A percentile compares a stretch with the other conserved stretches of the same genome.
Evolutionary conservation across 768 basidiomycete species (phyloP).

Genomic region (Phaeolepiota aurea): DNA sequence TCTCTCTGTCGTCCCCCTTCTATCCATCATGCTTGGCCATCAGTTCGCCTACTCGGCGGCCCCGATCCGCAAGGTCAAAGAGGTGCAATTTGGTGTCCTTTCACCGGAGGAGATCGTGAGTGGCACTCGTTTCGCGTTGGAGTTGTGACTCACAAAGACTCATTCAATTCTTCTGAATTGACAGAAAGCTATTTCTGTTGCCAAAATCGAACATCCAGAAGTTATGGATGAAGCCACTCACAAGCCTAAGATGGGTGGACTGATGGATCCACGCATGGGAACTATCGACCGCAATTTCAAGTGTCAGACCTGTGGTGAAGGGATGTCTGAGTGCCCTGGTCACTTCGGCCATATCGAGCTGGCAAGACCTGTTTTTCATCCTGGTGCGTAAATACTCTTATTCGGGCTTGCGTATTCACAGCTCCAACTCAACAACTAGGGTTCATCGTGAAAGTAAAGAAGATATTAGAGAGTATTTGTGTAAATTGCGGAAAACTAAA

Average conservation of each 20-base stretch:
- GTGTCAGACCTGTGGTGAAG: slow-evolving; percentile 99
- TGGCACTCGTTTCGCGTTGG: no score
- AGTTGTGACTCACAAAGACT: background rate
- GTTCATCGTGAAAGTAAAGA: slow-evolving; percentile 98
- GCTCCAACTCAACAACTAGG: slow-evolving; percentile 35
- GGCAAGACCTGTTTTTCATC: slow-evolving; percentile 94
- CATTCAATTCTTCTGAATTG: slow-evolving; percentile 11
- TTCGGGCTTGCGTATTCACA: slow-evolving; percentile 2
- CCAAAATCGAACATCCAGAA: slow-evolving; percentile 97
- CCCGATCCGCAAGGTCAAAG: slow-evolving; percentile 90
- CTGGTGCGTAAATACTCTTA: slow-evolving; percentile 45
- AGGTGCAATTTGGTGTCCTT: slow-evolving; percentile 98
- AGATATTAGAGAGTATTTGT: slow-evolving; percentile 98
- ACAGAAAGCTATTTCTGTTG: slow-evolving; percentile 98
- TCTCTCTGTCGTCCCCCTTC: slow-evolving; percentile 9
- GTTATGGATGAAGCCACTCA: slow-evolving; percentile 94
- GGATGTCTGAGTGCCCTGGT: slow-evolving; percentile 99
- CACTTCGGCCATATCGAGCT: slow-evolving; percentile 99
- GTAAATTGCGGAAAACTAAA: slow-evolving; percentile 98
- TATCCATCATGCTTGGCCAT: slow-evolving; percentile 67
- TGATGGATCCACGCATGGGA: slow-evolving; percentile 98
- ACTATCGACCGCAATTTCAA: slow-evolving; percentile 97
- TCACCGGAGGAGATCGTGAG: slow-evolving; percentile 96
- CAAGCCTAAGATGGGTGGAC: slow-evolving; percentile 84
- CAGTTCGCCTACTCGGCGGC: slow-evolving; percentile 91